Evolutionary conservation across 1,284 basidiomycete genomes (phyloP).

Genomic region (Moesziomyces sp.): DNA sequence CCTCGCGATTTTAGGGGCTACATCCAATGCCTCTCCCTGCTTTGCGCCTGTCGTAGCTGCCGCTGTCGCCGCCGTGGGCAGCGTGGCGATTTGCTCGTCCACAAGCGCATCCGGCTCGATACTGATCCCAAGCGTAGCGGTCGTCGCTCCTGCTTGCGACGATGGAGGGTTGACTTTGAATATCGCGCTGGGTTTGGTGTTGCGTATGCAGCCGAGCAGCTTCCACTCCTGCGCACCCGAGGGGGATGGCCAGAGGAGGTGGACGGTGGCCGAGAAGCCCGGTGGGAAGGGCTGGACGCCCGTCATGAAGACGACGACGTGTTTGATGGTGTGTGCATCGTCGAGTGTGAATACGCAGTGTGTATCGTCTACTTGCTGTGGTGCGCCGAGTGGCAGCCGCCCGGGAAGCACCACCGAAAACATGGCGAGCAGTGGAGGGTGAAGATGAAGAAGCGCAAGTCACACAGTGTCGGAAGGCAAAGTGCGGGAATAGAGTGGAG

Average conservation of each 20-base stretch:
- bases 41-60: conserved; percentile 3
- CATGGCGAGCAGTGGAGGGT: conserved; percentile 31
- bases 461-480: not conserved
- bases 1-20: conserved; percentile 62
- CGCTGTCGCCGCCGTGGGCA: conserved; percentile 8
- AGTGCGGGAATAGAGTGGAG: not conserved
- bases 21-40: conserved; percentile 20
- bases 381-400: conserved; percentile 55
- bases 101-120: conserved; percentile 59
- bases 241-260: conserved; percentile 55
- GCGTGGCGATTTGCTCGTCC: conserved; percentile 52
- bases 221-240: conserved; percentile 42
- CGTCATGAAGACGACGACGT: conserved; percentile 65
- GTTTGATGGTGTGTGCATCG: conserved; percentile 51
- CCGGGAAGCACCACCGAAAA: conserved; percentile 65
- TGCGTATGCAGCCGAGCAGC: conserved; percentile 58
- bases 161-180: conserved; percentile 33
- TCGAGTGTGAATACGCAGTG: conserved; percentile 64
- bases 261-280: conserved; percentile 63
- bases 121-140: conserved; percentile 61
- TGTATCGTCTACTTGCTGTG: conserved; percentile 64
- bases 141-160: not conserved
- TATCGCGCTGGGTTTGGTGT: conserved; percentile 65
- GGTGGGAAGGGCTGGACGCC: conserved; percentile 62
- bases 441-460: not conserved